Evolutionary conservation across 768 basidiomycete genomes (phyloP).

Genomic region (Boletus tylopilopsis): DNA sequence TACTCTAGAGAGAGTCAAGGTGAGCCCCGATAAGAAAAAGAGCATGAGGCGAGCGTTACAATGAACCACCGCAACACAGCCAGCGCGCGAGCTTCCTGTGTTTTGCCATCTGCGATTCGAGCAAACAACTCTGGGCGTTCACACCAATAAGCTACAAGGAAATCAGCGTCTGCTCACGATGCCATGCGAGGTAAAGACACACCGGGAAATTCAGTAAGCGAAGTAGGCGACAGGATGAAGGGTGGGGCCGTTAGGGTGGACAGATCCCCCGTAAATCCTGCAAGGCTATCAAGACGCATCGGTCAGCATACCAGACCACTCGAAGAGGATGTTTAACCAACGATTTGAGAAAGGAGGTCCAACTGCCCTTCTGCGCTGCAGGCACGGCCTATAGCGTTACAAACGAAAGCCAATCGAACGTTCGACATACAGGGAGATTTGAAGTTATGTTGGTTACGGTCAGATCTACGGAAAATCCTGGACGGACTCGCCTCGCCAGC

Average conservation of each 20-base stretch:
- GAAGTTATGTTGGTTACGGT: conserved; percentile 21
- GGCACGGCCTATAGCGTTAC: conserved; percentile 60
- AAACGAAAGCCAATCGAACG: conserved; percentile 17
- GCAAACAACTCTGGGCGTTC: conserved; percentile 91
- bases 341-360: conserved; percentile 92
- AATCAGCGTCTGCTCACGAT: conserved; percentile 2
- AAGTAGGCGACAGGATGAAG: conserved; percentile 89
- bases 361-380: conserved; percentile 77
- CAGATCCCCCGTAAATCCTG: conserved; percentile 84
- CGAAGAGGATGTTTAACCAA: conserved; percentile 36
- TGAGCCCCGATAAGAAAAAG: conserved; percentile 1
- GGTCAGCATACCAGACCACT: conserved; percentile 1
- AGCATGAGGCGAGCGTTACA: conserved; percentile 33
- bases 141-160: conserved; percentile 83
- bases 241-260: conserved; percentile 82
- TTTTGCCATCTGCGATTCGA: conserved; percentile 73
- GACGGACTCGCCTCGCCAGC: conserved; percentile 37
- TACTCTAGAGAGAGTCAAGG: conserved; percentile 49
- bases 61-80: conserved; percentile 96
- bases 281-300: conserved; percentile 48
- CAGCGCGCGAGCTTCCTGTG: conserved; percentile 68
- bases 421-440: conserved; percentile 36
- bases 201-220: conserved; percentile 92
- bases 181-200: conserved; percentile 20
- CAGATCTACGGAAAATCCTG: conserved; percentile 21